These are phyloP conservation scores for Cadophora sp. DNA, from an alignment of 2,329 filamentous ascomycete species.

Conservation along the genomic window DNA sequence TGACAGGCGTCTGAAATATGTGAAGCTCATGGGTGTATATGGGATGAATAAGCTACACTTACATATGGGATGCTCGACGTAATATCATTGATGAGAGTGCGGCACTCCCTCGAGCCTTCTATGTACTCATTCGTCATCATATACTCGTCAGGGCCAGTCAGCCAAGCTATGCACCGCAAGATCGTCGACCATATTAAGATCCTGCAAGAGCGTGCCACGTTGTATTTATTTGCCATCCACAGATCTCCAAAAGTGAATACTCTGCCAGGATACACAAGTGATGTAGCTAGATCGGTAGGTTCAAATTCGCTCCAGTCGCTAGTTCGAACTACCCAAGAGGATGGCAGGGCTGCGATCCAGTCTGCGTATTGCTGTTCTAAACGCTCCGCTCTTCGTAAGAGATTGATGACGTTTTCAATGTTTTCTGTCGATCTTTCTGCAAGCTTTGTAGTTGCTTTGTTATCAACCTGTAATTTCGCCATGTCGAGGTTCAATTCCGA, in stretches of 20 bases:
- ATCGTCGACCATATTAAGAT: constrained; percentile 59
- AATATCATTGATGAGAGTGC: constrained; percentile 10
- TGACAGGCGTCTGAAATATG: neutral
- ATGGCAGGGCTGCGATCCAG: constrained; percentile 58
- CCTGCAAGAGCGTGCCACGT: constrained; percentile 58
- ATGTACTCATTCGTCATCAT: constrained; percentile 65
- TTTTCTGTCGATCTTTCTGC: constrained; percentile 54
- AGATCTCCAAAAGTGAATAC: constrained; percentile 64
- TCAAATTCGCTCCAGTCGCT: constrained; percentile 57
- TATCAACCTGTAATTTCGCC: constrained; percentile 59
- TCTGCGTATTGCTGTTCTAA: constrained; percentile 57
- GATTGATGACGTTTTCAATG: constrained; percentile 54
- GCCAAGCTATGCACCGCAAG: constrained; percentile 64
- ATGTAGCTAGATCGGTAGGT: constrained; percentile 33
- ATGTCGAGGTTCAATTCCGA: constrained; percentile 48
- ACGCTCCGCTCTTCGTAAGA: constrained; percentile 57
- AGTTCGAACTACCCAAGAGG: constrained; percentile 55
- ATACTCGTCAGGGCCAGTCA: constrained; percentile 63
- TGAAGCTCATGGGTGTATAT: too few relatives aligned
- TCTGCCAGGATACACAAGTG: constrained; percentile 59
- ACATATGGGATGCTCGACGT: neutral
- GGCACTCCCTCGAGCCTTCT: constrained; percentile 42
- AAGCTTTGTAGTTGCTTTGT: constrained; percentile 55
- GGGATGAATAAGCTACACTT: neutral
- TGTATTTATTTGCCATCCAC: constrained; percentile 62